Base-by-base conservation (phyloP, 2,329 filamentous ascomycete genomes). In the Ophiostoma montium region DNA sequence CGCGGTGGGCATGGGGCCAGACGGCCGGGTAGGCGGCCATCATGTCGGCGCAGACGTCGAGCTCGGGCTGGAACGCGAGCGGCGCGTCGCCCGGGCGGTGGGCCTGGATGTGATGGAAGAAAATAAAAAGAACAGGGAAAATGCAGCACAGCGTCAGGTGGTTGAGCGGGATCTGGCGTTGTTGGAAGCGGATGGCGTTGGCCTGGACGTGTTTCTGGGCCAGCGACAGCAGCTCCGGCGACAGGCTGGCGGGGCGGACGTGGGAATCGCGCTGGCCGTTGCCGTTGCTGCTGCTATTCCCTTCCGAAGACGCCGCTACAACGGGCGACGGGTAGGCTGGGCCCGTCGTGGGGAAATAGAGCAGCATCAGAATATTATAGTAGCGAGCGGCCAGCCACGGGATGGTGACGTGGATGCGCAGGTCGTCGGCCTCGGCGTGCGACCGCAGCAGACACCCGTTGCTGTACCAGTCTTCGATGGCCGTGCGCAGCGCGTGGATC, bases 391-490 rank as follows among this genome's bases (percentile, higher is more conserved):
- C 65, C 15, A 68, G 50, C 68, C 68, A 70, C 2, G 67, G 65
- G 35, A 70, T 62, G 3, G 65, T 67, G 52, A 62, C 69, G 53
- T 70, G 68, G 18, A 70, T 68, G 15, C 67, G 64, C 3, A 70
- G 58, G 45, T 69, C 68, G 53, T 70, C 67, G 2, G 63, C 59
- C 42, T 69, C 66, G 5, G 41, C 41, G 12, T 47, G 65, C 5
- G 65, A 65, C 5, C 65, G 67, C 50, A 70, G 59, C 5, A 70
- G 62, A 43, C 67, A 71, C 1, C 68, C 68, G 31, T 63, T 65
- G 50, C 63, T 69, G 52, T 70, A 70, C 67, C 69, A 70, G 51
- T 70, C 63, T 48, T 70, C 68, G 18, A 71, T 68, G 23, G 67
- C 61, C n/a, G 62, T 57, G n/a, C 65, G 61, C 23, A 69, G 59